Percentiles rank a stretch among this genome's conserved stretches.
Evolutionary conservation across 2,329 filamentous ascomycete genomes (phyloP).

Genomic region (Colletotrichum aenigma): DNA sequence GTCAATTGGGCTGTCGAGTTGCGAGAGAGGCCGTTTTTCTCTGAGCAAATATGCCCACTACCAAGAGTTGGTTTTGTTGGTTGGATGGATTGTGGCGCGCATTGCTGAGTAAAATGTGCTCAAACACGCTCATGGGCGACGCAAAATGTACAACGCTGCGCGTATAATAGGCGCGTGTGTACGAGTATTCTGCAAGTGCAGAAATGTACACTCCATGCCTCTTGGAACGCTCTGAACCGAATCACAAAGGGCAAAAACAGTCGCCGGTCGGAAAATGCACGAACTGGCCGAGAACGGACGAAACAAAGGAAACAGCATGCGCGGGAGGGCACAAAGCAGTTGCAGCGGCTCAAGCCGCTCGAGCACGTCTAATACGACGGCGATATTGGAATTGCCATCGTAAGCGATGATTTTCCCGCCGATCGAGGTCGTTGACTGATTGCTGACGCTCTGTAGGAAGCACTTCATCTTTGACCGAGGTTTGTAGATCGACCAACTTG

Average conservation of each 20-base stretch:
- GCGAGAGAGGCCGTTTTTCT: neutral
- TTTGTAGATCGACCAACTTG: neutral
- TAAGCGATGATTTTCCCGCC: neutral
- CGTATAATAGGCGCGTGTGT: neutral
- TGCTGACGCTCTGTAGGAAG: neutral
- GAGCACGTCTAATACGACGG: neutral
- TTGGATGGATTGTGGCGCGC: neutral
- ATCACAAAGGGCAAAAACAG: neutral
- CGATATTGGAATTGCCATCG: neutral
- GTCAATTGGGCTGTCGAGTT: neutral
- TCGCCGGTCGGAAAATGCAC: neutral
- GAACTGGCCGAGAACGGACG: neutral
- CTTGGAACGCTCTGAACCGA: neutral
- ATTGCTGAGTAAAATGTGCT: constrained; percentile 17
- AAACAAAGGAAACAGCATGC: neutral
- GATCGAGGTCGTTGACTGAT: neutral
- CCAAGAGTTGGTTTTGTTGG: neutral
- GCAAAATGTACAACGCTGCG: neutral
- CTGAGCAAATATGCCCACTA: constrained; percentile 4
- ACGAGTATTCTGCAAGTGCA: neutral
- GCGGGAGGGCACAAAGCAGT: constrained; percentile 11
- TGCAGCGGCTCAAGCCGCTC: constrained; percentile 13
- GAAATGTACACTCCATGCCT: neutral
- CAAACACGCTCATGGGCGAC: constrained; percentile 11
- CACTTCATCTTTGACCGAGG: constrained; percentile 18